phyloP scores from a whole-genome alignment of 352 stramenopile species.

The Phytopythium ostracodes region DNA sequence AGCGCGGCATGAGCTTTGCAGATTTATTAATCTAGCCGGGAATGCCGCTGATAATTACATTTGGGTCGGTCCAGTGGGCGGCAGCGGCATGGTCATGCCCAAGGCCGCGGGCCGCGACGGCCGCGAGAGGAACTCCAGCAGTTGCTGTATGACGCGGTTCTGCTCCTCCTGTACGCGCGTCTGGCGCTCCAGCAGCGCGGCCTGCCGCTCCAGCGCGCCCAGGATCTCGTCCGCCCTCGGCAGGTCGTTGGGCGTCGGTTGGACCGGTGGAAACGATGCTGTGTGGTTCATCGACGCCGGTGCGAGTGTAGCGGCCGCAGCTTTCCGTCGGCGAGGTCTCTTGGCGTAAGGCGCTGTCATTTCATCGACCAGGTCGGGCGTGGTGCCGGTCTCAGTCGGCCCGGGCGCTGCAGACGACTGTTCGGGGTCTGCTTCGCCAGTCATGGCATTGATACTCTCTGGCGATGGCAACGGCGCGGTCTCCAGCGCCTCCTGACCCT shows the following conservation, averaged over 20 bases:
- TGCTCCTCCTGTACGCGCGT: slow-evolving; percentile 19
- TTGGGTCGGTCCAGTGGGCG: background rate
- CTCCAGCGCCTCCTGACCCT: background rate
- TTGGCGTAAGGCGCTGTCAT: background rate
- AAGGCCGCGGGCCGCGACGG: background rate
- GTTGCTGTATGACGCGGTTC: slow-evolving; percentile 17
- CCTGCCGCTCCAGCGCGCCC: slow-evolving; percentile 20
- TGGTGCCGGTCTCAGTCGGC: too few species aligned
- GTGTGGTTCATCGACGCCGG: too few species aligned
- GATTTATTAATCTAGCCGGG: background rate
- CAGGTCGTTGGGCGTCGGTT: slow-evolving; percentile 4
- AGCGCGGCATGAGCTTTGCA: background rate
- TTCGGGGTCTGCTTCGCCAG: background rate
- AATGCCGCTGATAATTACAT: background rate
- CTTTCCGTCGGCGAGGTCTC: background rate
- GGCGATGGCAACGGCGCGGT: background rate
- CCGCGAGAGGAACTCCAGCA: slow-evolving; percentile 17
- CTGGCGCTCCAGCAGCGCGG: slow-evolving; percentile 18
- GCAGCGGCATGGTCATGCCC: background rate
- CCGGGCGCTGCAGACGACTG: background rate
- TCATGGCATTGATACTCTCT: background rate
- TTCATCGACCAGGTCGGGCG: too few species aligned
- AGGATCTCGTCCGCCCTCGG: slow-evolving; percentile 20
- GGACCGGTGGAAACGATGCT: background rate
- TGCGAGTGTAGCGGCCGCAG: background rate